Conservation (phyloP, 805 yeast genomes). For the Candida ficus region DNA sequence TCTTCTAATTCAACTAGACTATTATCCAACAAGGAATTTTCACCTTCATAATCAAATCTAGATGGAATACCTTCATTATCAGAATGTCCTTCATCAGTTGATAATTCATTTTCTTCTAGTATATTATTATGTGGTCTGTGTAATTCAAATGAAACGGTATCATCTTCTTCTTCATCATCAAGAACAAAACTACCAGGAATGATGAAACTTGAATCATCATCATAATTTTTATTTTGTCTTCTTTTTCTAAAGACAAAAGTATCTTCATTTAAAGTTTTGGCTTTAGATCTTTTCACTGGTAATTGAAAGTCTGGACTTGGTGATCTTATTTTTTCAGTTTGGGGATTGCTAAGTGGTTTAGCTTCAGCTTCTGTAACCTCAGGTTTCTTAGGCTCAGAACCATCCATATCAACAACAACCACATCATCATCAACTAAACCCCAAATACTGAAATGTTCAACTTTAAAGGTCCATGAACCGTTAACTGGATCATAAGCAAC, state of each 20-base stretch:
- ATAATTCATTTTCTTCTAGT: conserved; percentile 3
- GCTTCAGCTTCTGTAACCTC: background rate
- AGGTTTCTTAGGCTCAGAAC: conserved; percentile 24
- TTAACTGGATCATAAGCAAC: conserved; percentile 72
- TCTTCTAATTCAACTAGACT: conserved; percentile 27
- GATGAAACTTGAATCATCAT: conserved; percentile 17
- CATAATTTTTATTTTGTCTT: conserved; percentile 18
- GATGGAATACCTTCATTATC: conserved; percentile 8
- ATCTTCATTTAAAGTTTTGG: conserved; percentile 21
- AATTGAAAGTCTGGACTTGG: background rate
- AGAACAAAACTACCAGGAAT: conserved; percentile 26
- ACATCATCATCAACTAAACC: conserved; percentile 72
- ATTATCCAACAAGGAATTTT: conserved; percentile 15
- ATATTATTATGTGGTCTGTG: conserved; percentile 3
- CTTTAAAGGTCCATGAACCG: conserved; percentile 75
- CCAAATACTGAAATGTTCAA: conserved; percentile 93
- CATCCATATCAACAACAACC: conserved; percentile 48
- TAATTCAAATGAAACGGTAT: conserved; percentile 1
- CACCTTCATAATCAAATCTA: conserved; percentile 7
- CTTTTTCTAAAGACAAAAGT: conserved; percentile 30
- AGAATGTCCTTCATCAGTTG: conserved; percentile 3
- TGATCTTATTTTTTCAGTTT: background rate
- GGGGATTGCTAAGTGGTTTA: conserved; percentile 8
- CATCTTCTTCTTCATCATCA: conserved; percentile 6
- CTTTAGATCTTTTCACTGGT: conserved; percentile 8